phyloP scores from a whole-genome alignment of 2,329 filamentous ascomycete genomes.

The Diplodia seriata region DNA sequence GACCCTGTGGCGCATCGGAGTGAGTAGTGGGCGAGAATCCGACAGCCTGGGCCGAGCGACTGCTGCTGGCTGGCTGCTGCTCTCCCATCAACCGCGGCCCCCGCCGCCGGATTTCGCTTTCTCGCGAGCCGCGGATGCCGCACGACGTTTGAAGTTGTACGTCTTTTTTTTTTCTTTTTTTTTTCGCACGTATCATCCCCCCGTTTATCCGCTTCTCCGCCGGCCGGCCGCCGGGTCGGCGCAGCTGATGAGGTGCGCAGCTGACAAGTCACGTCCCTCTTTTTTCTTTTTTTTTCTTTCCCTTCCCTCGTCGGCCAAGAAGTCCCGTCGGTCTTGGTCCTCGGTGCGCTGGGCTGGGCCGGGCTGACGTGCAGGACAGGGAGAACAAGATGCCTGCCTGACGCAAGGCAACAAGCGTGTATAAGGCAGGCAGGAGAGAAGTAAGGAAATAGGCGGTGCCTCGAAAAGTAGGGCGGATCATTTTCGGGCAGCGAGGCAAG shows the following conservation, averaged over 20 bases:
- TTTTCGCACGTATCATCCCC: background rate
- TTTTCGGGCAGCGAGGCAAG: background rate
- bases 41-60: no score
- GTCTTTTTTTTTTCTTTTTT: background rate
- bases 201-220: background rate
- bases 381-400: background rate
- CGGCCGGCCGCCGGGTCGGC: background rate
- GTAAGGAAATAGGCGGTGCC: no score
- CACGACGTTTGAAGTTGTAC: conserved; percentile 25
- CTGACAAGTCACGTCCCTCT: no score
- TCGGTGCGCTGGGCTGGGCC: background rate
- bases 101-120: conserved; percentile 3
- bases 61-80: no score
- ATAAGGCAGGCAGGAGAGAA: no score
- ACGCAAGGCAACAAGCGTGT: conserved; percentile 1
- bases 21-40: no score
- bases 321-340: background rate
- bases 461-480: no score
- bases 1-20: background rate
- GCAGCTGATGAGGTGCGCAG: no score
- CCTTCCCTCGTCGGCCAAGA: background rate
- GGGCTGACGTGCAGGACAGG: background rate
- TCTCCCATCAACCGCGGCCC: no score
- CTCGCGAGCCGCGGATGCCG: conserved; percentile 15
- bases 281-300: no score